Evolutionary conservation across 805 yeast species (phyloP).

Genomic region (Suhomyces emberorum): DNA sequence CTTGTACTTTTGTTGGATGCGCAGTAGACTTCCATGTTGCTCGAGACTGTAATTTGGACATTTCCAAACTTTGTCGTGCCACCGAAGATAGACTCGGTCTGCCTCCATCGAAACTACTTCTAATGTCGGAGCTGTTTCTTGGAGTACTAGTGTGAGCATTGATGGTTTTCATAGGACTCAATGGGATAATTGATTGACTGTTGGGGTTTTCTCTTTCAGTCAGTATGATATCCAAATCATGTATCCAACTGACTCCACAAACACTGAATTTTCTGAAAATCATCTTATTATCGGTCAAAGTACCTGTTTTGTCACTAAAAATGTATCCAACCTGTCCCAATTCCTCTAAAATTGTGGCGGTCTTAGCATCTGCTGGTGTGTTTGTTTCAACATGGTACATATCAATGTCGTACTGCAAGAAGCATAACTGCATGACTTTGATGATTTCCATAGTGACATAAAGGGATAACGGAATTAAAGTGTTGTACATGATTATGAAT

Average conservation of each 20-base stretch:
- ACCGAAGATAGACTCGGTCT: conserved; percentile 30
- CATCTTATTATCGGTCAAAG: conserved; percentile 93
- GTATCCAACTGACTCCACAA: conserved; percentile 87
- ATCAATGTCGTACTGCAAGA: conserved; percentile 88
- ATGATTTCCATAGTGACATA: conserved; percentile 97
- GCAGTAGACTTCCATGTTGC: conserved; percentile 49
- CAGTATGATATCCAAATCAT: conserved; percentile 56
- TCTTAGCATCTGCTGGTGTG: conserved; percentile 92
- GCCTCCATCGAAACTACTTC: conserved; percentile 5
- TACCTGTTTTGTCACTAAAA: conserved; percentile 96
- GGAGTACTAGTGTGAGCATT: conserved; percentile 1
- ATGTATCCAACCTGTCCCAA: conserved; percentile 94
- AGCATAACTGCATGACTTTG: conserved; percentile 77
- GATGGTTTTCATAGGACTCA: not conserved
- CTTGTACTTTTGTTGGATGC: conserved; percentile 40
- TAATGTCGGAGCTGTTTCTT: conserved; percentile 5
- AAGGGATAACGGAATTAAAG: conserved; percentile 89
- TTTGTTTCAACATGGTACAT: conserved; percentile 84
- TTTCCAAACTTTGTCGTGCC: conserved; percentile 34
- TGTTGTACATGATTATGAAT: conserved; percentile 94
- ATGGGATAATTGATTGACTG: not conserved
- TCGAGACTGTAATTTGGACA: conserved; percentile 16
- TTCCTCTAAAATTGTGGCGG: conserved; percentile 94
- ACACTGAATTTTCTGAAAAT: conserved; percentile 83
- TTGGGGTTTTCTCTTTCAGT: conserved; percentile 16